phyloP scores from a whole-genome alignment of 2,329 filamentous ascomycete genomes.

The Penicillium sp. region DNA sequence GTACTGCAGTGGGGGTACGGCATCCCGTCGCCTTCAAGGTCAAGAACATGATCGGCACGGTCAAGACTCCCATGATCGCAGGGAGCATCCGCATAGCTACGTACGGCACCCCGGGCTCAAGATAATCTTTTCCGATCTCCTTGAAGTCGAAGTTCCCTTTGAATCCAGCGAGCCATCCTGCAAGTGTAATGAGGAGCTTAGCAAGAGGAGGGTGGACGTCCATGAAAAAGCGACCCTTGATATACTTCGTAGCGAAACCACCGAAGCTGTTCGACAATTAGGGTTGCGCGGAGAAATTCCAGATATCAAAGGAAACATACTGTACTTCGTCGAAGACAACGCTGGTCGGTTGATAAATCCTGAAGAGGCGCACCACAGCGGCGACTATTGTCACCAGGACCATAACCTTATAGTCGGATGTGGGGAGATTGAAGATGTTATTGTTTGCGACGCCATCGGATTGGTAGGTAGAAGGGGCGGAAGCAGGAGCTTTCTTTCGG shows the following conservation, averaged over 20 bases:
- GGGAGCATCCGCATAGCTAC: slow-evolving; percentile 96
- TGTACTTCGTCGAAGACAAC: slow-evolving; percentile 99
- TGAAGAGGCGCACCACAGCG: slow-evolving; percentile 82
- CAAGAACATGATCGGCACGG: slow-evolving; percentile 91
- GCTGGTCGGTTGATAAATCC: slow-evolving; percentile 93
- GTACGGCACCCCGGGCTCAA: slow-evolving; percentile 93
- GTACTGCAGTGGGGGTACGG: slow-evolving; percentile 78
- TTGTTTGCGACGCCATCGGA: slow-evolving; percentile 73
- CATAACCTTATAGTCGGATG: slow-evolving; percentile 81
- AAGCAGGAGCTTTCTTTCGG: slow-evolving; percentile 34
- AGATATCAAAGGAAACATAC: slow-evolving; percentile 60
- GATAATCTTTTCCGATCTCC: slow-evolving; percentile 98
- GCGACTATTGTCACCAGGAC: slow-evolving; percentile 74
- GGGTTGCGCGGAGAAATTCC: slow-evolving; percentile 3
- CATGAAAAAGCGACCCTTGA: slow-evolving; percentile 99
- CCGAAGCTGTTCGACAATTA: slow-evolving; percentile 71
- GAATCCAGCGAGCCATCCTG: slow-evolving; percentile 93
- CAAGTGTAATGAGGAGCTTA: slow-evolving; percentile 94
- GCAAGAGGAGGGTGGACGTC: slow-evolving; percentile 98
- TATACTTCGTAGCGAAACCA: slow-evolving; percentile 97
- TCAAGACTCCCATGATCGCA: slow-evolving; percentile 83
- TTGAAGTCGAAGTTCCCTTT: slow-evolving; percentile 98
- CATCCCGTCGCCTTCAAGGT: slow-evolving; percentile 91
- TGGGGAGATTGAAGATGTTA: slow-evolving; percentile 86
- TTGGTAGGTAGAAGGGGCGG: slow-evolving; percentile 46